These are phyloP conservation scores for Tetrapisispora taiwanensis DNA, from an alignment of 805 yeast genomes.

Conservation along the genomic window DNA sequence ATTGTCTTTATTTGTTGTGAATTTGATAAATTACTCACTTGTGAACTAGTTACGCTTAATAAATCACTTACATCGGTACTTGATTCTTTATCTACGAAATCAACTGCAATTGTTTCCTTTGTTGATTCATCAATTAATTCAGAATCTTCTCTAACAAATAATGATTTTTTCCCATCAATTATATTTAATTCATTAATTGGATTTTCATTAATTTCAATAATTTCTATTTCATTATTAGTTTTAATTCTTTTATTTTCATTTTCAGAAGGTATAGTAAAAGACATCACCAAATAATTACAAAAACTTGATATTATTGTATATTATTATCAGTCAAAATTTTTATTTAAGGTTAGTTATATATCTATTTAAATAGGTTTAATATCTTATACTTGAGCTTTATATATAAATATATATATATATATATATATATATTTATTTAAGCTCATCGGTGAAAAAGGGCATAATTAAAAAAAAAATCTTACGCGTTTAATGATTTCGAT, in stretches of 20 bases:
- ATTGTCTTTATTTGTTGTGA: not conserved
- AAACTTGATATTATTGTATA: too few species aligned
- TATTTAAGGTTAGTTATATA: too few species aligned
- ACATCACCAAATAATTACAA: not conserved
- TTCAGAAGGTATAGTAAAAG: not conserved
- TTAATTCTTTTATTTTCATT: not conserved
- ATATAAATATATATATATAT: too few species aligned
- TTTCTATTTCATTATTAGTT: not conserved
- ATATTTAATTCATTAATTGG: not conserved
- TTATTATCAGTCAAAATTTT: too few species aligned
- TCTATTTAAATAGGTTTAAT: too few species aligned
- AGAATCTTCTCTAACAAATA: conserved; percentile 1
- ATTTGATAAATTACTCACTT: not conserved
- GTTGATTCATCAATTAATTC: not conserved
- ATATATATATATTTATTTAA: too few species aligned
- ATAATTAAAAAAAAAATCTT: too few species aligned
- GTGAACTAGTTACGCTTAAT: not conserved
- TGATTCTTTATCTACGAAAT: not conserved
- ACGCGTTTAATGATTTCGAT: too few species aligned
- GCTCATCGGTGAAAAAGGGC: too few species aligned
- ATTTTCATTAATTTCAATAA: not conserved
- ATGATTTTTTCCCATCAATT: not conserved
- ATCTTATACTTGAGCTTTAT: too few species aligned
- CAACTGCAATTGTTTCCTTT: not conserved
- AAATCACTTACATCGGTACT: not conserved